Evolutionary conservation across 192 early-diverging fungal species (phyloP), one percentile per base, ranked within the genome.

Genomic region (Paraglomus brasilianum): DNA sequence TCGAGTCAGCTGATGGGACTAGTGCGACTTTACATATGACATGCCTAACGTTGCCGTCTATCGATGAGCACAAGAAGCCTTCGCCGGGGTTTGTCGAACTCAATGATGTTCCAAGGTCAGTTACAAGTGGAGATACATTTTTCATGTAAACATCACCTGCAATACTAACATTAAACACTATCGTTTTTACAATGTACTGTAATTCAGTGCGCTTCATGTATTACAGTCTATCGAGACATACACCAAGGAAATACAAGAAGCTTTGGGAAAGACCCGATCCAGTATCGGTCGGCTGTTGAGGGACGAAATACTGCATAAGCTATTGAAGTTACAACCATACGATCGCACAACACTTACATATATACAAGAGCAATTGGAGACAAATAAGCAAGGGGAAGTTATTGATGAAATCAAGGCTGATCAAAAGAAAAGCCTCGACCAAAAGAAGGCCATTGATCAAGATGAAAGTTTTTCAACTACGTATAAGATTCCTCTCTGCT

Each of bases 271-370:
- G 61, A 86, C 85, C 1, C 80, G 81, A 52, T 69, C 77, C 1
- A 74, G 83, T 40, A 70, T 93, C 13, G 81, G 86, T 17, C 80
- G 76, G 78, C 59, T 91, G 0, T 77, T 91, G n/a, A 86, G 87
- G 44, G 87, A 93, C 55, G 90, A 93, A 74, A 81, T 93, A 19
- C 86, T 93, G 81, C 85, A 89, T 72, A 78, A 82, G 0, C 69
- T 93, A 21, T 73, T 93, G 36, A 75, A 82, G 19, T 74, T 87
- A n/a, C 66, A 77, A 6, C 85, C 86, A 8, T 74, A 88, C 5
- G 80, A 83, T 1, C 70, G 78, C 17, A 70, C 77, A 13, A 76
- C 82, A 0, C 65, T 86, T 11, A 63, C 73, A 40, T 80, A 81
- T 70, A 76, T 84, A 14, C 81, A 86, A 49, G 71, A 74, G 2